Evolutionary conservation across 768 basidiomycete species (phyloP).

Genomic region (Clavulina sp.): DNA sequence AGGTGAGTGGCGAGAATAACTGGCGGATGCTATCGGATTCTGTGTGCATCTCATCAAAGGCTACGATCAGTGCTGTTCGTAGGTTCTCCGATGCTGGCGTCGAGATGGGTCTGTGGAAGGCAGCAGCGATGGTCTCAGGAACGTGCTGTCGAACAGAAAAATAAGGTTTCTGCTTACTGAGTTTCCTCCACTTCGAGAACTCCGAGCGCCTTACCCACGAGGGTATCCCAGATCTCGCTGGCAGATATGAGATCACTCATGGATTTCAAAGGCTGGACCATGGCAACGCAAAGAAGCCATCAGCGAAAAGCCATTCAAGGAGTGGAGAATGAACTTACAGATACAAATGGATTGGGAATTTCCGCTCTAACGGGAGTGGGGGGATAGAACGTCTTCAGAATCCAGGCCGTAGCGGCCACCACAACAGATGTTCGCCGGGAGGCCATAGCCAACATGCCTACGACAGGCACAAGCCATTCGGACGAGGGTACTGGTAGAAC

Average conservation of each 20-base stretch:
- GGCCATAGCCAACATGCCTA: neutral
- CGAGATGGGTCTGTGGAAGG: neutral
- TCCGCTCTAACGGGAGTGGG: neutral
- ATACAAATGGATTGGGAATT: neutral
- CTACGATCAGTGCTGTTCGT: constrained; percentile 53
- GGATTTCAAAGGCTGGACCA: constrained; percentile 40
- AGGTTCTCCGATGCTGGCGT: constrained; percentile 36
- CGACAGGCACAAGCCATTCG: neutral
- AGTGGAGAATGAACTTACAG: neutral
- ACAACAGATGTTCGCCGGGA: neutral
- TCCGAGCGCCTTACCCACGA: constrained; percentile 48
- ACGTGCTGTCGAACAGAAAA: neutral
- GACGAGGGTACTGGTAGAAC: neutral
- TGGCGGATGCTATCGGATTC: constrained; percentile 73
- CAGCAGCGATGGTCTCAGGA: neutral
- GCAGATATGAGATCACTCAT: constrained; percentile 51
- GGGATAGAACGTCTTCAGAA: constrained; percentile 5
- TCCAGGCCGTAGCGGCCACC: neutral
- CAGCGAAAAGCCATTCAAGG: neutral
- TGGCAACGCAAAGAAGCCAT: constrained; percentile 1
- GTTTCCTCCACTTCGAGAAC: constrained; percentile 54
- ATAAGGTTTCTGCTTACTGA: constrained; percentile 25
- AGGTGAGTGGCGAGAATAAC: constrained; percentile 58
- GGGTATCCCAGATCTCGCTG: constrained; percentile 55
- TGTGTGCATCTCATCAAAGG: constrained; percentile 55